Percentiles rank a stretch among this genome's conserved stretches.
These are phyloP conservation scores for Lentinula edodes DNA, from an alignment of 768 basidiomycete species.

Conservation along the genomic window DNA sequence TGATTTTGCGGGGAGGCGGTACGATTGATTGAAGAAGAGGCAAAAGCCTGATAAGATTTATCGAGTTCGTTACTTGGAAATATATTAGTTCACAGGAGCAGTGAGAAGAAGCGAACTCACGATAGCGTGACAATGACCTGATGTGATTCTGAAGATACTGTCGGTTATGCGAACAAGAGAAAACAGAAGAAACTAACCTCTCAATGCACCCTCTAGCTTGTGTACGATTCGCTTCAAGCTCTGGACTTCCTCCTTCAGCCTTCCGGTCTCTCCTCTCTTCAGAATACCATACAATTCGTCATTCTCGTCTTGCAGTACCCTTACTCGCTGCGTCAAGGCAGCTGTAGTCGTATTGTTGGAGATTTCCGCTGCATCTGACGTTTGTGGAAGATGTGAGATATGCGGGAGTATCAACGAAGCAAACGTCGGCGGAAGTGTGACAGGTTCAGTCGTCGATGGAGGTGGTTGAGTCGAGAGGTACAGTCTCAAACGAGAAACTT, in stretches of 20 bases:
- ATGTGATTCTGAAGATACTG: conserved; percentile 58
- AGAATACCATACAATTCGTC: conserved; percentile 79
- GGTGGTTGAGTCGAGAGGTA: conserved; percentile 57
- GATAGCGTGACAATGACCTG: conserved; percentile 63
- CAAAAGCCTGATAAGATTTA: conserved; percentile 65
- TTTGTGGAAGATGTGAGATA: conserved; percentile 38
- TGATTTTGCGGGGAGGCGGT: background rate
- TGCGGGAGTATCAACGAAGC: conserved; percentile 67
- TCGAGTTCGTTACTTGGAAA: conserved; percentile 63
- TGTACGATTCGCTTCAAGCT: conserved; percentile 62
- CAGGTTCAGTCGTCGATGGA: conserved; percentile 52
- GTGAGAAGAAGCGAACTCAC: conserved; percentile 39
- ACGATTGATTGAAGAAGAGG: conserved; percentile 29
- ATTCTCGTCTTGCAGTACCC: conserved; percentile 78
- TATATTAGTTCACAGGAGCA: conserved; percentile 1
- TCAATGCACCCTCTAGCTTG: conserved; percentile 68
- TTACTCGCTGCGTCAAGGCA: conserved; percentile 72
- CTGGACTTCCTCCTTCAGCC: conserved; percentile 76
- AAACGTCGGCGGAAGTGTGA: conserved; percentile 67
- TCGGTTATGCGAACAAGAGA: conserved; percentile 8
- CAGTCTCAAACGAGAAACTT: conserved; percentile 63
- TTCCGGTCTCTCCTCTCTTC: conserved; percentile 70
- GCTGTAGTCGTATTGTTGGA: conserved; percentile 50
- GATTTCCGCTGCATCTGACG: conserved; percentile 26
- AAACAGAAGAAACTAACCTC: conserved; percentile 44